Evolutionary conservation across 495 filamentous ascomycete species (phyloP).

Genomic region (Friedmanniomyces endolithicus): DNA sequence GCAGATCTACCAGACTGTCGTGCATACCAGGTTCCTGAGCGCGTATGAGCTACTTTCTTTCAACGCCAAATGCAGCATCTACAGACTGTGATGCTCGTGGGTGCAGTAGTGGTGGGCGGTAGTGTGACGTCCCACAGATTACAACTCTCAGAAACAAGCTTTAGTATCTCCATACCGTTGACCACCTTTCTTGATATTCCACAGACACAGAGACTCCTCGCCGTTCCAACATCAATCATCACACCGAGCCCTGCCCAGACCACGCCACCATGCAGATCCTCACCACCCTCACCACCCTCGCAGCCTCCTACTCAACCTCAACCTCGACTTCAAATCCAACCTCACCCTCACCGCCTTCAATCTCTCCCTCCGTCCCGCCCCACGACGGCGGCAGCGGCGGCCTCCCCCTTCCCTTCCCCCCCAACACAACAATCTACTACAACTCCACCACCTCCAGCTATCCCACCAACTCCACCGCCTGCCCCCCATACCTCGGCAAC

Average conservation of each 20-base stretch:
- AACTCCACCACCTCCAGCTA: neutral
- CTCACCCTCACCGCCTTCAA: neutral
- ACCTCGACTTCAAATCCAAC: neutral
- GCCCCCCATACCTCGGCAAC: neutral
- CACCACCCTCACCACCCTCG: neutral
- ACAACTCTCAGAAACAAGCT: no score
- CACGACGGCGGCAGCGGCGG: constrained; percentile 3
- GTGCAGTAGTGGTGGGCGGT: no score
- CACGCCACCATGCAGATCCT: constrained; percentile 1
- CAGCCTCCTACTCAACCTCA: neutral
- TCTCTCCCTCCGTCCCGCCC: neutral
- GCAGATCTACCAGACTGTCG: no score
- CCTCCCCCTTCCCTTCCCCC: neutral
- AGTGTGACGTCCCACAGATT: no score
- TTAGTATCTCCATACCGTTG: no score
- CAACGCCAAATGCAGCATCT: no score
- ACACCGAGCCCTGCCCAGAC: neutral
- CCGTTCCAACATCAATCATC: neutral
- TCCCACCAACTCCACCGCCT: neutral
- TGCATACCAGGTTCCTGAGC: no score
- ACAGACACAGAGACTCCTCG: neutral
- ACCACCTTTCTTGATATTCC: no score
- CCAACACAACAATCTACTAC: constrained; percentile 7
- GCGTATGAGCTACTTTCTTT: no score
- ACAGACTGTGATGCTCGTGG: no score